Evolutionary conservation across 192 early-diverging fungal genomes (phyloP).

Genomic region (Linnemannia hyalina): DNA sequence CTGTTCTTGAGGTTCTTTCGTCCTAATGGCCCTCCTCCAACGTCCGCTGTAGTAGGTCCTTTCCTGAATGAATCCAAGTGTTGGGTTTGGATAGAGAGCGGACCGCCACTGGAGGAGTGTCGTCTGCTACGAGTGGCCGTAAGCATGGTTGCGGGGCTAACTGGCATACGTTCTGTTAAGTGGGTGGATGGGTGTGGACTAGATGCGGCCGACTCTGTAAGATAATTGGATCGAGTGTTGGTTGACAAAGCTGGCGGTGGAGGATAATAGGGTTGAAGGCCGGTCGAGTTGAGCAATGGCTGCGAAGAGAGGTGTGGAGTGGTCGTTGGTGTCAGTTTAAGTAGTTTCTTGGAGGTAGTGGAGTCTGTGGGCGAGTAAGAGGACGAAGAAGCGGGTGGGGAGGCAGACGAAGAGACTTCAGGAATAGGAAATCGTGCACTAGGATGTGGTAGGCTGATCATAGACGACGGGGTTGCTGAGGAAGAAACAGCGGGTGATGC

Average conservation of each 20-base stretch:
- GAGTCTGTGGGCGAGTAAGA: constrained; percentile 7
- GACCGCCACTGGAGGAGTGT: constrained; percentile 26
- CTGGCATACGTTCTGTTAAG: constrained; percentile 1
- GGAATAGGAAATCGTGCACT: constrained; percentile 6
- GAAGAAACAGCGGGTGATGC: background rate
- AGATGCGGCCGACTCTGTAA: background rate
- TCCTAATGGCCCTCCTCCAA: background rate
- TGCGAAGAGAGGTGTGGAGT: background rate
- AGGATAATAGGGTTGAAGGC: constrained; percentile 40
- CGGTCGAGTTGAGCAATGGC: background rate
- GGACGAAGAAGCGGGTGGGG: constrained; percentile 4
- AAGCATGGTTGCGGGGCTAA: background rate
- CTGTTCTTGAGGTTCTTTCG: constrained; percentile 3
- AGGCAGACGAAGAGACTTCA: background rate
- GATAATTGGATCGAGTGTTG: background rate
- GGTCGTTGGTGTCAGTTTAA: background rate
- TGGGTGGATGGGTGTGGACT: background rate
- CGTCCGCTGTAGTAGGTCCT: constrained; percentile 35
- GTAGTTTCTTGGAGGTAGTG: constrained; percentile 3
- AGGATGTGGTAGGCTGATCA: constrained; percentile 4
- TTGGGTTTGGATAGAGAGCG: constrained; percentile 31
- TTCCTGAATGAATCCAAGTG: constrained; percentile 8
- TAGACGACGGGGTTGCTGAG: constrained; percentile 9
- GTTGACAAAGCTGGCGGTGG: constrained; percentile 17
- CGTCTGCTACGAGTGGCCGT: constrained; percentile 12